Evolutionary conservation across 2,329 filamentous ascomycete genomes (phyloP).

Genomic region (Arthrobotrys sphaeroides): DNA sequence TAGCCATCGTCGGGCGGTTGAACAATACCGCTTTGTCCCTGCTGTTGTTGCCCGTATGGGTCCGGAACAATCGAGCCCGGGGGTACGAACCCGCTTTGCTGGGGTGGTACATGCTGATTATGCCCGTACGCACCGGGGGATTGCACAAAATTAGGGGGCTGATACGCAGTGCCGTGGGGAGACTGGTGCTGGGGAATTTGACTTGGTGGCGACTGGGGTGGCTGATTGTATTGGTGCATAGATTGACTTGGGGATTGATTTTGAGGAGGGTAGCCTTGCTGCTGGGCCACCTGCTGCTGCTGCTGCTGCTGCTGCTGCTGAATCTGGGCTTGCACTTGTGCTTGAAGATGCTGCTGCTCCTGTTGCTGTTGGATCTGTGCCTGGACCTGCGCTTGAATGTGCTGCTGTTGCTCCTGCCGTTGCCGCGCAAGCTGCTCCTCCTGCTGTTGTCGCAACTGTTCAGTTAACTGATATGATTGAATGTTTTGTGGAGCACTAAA

Average conservation of each 20-base stretch:
- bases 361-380: slow-evolving; percentile 23
- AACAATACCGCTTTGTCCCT: background rate
- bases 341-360: background rate
- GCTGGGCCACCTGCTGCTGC: slow-evolving; percentile 17
- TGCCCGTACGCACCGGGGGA: slow-evolving; percentile 5
- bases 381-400: slow-evolving; percentile 24
- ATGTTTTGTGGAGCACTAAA: background rate
- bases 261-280: slow-evolving; percentile 15
- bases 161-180: slow-evolving; percentile 6
- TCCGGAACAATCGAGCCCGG: background rate
- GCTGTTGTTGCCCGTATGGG: slow-evolving; percentile 28
- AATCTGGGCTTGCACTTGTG: slow-evolving; percentile 18
- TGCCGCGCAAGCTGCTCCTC: slow-evolving; percentile 42
- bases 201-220: slow-evolving; percentile 27
- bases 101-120: slow-evolving; percentile 23
- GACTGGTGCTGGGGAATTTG: slow-evolving; percentile 23
- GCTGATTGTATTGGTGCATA: slow-evolving; percentile 36
- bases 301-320: slow-evolving; percentile 28
- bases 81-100: slow-evolving; percentile 9
- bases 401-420: slow-evolving; percentile 36
- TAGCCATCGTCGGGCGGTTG: slow-evolving; percentile 12
- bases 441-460: slow-evolving; percentile 40
- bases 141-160: slow-evolving; percentile 18
- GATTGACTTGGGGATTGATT: slow-evolving; percentile 26
- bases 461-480: slow-evolving; percentile 30